Percentiles rank a stretch among this genome's conserved stretches.
These are phyloP conservation scores for Porodaedalea pini DNA, from an alignment of 1,284 basidiomycete genomes.

Conservation along the genomic window DNA sequence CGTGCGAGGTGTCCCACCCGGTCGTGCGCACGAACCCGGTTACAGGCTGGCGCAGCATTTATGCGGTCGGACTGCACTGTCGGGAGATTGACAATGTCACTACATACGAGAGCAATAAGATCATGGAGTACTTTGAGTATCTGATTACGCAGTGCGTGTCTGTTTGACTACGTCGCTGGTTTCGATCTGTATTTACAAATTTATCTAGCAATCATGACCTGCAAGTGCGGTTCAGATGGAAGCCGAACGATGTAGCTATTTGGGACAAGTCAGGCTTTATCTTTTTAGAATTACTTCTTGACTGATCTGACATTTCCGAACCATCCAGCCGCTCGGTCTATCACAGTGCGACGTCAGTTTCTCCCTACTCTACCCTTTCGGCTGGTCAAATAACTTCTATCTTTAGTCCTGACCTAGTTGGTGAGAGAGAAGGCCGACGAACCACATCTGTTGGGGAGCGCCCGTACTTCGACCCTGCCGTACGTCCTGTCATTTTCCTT, in stretches of 20 bases:
- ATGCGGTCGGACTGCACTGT: conserved; percentile 33
- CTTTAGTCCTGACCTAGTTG: conserved; percentile 3
- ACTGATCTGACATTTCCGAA: not conserved
- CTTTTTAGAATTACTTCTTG: not conserved
- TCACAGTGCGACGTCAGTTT: conserved; percentile 19
- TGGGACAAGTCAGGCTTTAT: conserved; percentile 36
- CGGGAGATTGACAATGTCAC: conserved; percentile 19
- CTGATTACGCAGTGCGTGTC: conserved; percentile 21
- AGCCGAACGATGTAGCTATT: conserved; percentile 35
- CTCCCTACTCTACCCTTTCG: not conserved
- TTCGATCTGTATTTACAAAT: not conserved
- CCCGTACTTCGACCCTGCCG: conserved; percentile 15
- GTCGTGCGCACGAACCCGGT: conserved; percentile 24
- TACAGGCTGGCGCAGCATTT: conserved; percentile 40
- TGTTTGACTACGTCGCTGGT: too few relatives aligned
- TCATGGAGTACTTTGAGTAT: conserved; percentile 28
- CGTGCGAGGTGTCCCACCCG: conserved; percentile 35
- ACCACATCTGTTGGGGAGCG: conserved; percentile 15
- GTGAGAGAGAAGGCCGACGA: conserved; percentile 9
- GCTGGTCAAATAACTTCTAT: not conserved
- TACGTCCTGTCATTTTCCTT: not conserved
- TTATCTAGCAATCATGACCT: conserved; percentile 36
- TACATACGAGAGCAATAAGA: conserved; percentile 13
- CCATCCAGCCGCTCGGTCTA: conserved; percentile 17
- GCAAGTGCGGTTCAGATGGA: conserved; percentile 46